These are phyloP conservation scores for Coemansia sp. DNA, from an alignment of 371 early-diverging fungal genomes.

Conservation along the genomic window DNA sequence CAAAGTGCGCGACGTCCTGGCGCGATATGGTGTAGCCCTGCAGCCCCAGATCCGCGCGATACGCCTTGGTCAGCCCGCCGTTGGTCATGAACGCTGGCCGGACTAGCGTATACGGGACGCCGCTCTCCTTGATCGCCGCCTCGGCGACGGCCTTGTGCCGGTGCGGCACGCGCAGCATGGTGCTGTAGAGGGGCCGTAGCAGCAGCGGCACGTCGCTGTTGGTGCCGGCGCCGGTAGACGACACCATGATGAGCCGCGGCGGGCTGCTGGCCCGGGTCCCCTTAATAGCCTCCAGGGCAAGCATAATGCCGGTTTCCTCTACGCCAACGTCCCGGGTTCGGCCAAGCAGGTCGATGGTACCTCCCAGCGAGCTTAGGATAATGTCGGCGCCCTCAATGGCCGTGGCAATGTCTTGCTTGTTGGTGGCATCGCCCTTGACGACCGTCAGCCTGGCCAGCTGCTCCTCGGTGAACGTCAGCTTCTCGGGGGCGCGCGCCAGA, in stretches of 20 bases:
- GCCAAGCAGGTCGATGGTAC: constrained; percentile 12
- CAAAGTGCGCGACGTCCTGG: constrained; percentile 52
- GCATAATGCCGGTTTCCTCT: constrained; percentile 13
- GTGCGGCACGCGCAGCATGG: constrained; percentile 49
- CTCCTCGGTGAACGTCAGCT: constrained; percentile 46
- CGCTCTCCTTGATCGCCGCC: constrained; percentile 30
- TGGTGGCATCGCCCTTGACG: constrained; percentile 51
- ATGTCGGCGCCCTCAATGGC: constrained; percentile 27
- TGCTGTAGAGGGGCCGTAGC: constrained; percentile 40
- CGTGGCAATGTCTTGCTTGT: constrained; percentile 25
- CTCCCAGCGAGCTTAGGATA: constrained; percentile 32
- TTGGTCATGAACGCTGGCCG: constrained; percentile 51
- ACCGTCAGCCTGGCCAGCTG: constrained; percentile 45
- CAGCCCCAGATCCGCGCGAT: constrained; percentile 32
- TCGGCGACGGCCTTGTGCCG: constrained; percentile 50
- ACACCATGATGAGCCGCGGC: constrained; percentile 51
- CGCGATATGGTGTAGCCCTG: constrained; percentile 52
- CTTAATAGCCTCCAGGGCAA: constrained; percentile 21
- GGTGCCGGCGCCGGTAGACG: constrained; percentile 50
- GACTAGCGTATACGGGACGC: constrained; percentile 49
- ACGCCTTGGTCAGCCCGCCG: constrained; percentile 38
- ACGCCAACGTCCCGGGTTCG: constrained; percentile 24
- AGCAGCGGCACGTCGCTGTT: constrained; percentile 50
- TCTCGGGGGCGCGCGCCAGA: constrained; percentile 49
- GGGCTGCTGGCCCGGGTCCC: constrained; percentile 30